Evolutionary conservation across 2,329 filamentous ascomycete genomes (phyloP), one percentile per base, ranked within the genome.

Genomic region (Aureobasidium sp.): DNA sequence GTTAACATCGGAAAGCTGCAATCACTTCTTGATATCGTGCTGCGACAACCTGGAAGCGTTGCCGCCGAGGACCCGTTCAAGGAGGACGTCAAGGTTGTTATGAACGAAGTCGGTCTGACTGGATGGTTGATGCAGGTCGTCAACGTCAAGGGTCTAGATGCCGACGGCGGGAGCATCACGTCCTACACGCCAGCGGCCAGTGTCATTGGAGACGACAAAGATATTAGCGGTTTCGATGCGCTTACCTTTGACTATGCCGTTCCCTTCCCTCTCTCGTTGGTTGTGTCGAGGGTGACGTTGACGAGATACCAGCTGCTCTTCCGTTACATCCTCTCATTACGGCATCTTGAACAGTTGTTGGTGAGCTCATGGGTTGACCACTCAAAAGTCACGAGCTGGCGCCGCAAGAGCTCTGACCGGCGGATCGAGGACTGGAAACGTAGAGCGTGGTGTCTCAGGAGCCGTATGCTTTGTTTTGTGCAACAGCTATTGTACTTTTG

Each of bases 401-500:
- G 87, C 58, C 89, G 95, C 74, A 71, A 70, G 49, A 66, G 86
- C 5, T 89, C 92, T 0, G 85, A 87, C 67, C 82, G 82, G 49
- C 83, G 84, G 34, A 82, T 97, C 14, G 93, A 97, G 75, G 83
- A 89, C 61, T 97, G 92, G 91, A 99, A 99, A 74, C 85, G 92
- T 44, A 84, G 90, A 34, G 91, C 93, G 0, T 97, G 91, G 87
- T 97, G 91, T 2, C 77, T 99, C 62, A 85, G 94, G 37, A 91
- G 92, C 2, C 85, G 94, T 52, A 99, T 99, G 94, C 81, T 97
- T 9, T 90, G 96, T 9, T 99, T 97, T 71, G 91, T 97, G 2
- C 94, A 99, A 75, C 94, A 99, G 73, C 80, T 97, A 41, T 83
- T 97, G 6, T 99, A 97, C 75, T 99, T 96, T 73, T 97, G 91